These are phyloP conservation scores for Bothriochloa decipiens DNA, from an alignment of 176 grass and related monocot species.

Conservation along the genomic window DNA sequence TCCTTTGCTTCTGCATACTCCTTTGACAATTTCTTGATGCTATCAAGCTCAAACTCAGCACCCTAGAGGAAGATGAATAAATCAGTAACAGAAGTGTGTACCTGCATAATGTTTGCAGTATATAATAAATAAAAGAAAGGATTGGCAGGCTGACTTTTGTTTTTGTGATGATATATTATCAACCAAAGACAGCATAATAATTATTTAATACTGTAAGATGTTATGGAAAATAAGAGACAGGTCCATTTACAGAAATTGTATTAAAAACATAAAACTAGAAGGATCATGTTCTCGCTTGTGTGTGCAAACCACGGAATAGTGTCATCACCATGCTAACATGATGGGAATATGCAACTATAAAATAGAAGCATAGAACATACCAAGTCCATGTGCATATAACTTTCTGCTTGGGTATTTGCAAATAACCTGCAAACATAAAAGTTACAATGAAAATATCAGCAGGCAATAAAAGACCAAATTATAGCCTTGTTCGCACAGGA, in stretches of 20 bases:
- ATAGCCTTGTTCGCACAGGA: constrained; percentile 8
- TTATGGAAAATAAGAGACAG: neutral
- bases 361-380: constrained; percentile 49
- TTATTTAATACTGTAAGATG: neutral
- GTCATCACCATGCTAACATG: neutral
- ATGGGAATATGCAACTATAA: neutral
- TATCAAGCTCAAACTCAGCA: constrained; percentile 61
- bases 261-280: constrained; percentile 28
- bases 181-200: neutral
- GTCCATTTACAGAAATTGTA: neutral
- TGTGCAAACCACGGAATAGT: neutral
- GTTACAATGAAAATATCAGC: constrained; percentile 27
- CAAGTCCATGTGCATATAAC: constrained; percentile 63
- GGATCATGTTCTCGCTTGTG: neutral
- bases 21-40: constrained; percentile 64
- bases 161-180: neutral
- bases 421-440: constrained; percentile 68
- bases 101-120: neutral
- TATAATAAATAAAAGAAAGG: neutral
- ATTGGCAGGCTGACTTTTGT: neutral
- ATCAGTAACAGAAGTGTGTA: constrained; percentile 1
- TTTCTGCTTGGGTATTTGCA: constrained; percentile 55
- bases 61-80: constrained; percentile 53
- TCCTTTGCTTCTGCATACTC: constrained; percentile 78
- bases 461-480: neutral